phyloP scores from a whole-genome alignment of 768 basidiomycete species.

The Suillus alpinus region DNA sequence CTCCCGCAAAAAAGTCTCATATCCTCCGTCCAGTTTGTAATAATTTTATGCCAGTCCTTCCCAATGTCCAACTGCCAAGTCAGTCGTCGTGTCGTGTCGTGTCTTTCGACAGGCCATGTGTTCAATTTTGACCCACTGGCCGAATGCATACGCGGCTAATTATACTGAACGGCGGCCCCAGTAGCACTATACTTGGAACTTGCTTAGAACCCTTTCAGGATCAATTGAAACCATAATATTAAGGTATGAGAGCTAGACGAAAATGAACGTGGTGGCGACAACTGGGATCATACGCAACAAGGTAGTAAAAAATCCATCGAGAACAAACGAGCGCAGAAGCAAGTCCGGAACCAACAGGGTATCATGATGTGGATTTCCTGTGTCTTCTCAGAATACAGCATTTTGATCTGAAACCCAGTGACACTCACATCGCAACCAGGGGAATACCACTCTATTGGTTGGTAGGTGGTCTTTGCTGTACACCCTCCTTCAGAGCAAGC shows the following conservation, averaged over 20 bases:
- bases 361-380: slow-evolving; percentile 9
- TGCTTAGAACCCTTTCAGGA: no score
- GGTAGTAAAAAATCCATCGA: slow-evolving; percentile 9
- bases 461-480: slow-evolving; percentile 61
- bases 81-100: no score
- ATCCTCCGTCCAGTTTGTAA: not conserved
- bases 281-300: slow-evolving; percentile 7
- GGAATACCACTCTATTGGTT: slow-evolving; percentile 21
- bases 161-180: no score
- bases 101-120: no score
- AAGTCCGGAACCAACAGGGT: slow-evolving; percentile 10
- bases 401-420: not conserved
- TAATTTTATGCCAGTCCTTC: no score
- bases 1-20: no score
- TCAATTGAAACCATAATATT: slow-evolving; percentile 4
- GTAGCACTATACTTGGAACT: no score
- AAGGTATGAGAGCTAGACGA: slow-evolving; percentile 1
- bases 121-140: no score
- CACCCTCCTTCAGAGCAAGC: slow-evolving; percentile 94
- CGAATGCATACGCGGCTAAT: no score
- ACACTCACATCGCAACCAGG: slow-evolving; percentile 1
- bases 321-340: slow-evolving; percentile 12
- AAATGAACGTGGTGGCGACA: slow-evolving; percentile 14
- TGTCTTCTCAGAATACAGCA: not conserved
- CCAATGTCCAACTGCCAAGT: no score